A percentile compares a stretch with the other conserved stretches of the same genome.
Evolutionary conservation across 1,139 yeast species (phyloP).

Genomic region (Saccharomyces hybrid): DNA sequence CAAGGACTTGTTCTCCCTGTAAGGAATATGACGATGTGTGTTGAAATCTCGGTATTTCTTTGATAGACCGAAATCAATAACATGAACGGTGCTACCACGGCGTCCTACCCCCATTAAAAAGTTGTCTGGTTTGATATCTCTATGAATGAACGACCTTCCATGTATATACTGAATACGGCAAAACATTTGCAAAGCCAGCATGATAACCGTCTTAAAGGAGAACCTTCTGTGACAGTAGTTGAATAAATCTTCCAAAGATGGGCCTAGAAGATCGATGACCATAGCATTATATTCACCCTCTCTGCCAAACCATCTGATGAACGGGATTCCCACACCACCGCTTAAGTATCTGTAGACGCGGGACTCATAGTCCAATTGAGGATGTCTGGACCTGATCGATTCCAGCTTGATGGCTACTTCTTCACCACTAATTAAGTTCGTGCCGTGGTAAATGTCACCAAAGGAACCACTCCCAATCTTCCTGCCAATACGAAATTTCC

Average conservation of each 20-base stretch:
- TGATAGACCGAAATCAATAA: slow-evolving; percentile 94
- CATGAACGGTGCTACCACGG: slow-evolving; percentile 91
- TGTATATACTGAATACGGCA: slow-evolving; percentile 94
- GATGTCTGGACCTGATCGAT: slow-evolving; percentile 85
- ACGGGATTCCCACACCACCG: slow-evolving; percentile 97
- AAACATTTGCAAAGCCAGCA: slow-evolving; percentile 88
- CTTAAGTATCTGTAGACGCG: slow-evolving; percentile 88
- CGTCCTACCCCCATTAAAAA: slow-evolving; percentile 75
- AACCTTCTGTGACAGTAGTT: slow-evolving; percentile 93
- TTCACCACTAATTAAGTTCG: slow-evolving; percentile 91
- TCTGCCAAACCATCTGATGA: slow-evolving; percentile 94
- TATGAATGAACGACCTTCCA: slow-evolving; percentile 88
- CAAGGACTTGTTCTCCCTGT: slow-evolving; percentile 88
- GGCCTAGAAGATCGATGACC: slow-evolving; percentile 94
- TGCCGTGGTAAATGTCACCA: slow-evolving; percentile 91
- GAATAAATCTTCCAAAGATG: slow-evolving; percentile 89
- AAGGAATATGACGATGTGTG: slow-evolving; percentile 90
- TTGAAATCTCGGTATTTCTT: slow-evolving; percentile 93
- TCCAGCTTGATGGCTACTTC: slow-evolving; percentile 96
- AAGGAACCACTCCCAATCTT: slow-evolving; percentile 97
- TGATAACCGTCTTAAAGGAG: slow-evolving; percentile 84
- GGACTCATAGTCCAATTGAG: slow-evolving; percentile 94
- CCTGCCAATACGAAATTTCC: slow-evolving; percentile 90
- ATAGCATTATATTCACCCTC: slow-evolving; percentile 95
- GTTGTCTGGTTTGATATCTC: slow-evolving; percentile 70